Base-by-base conservation (phyloP, 768 basidiomycete genomes). In the Collybia mongolica region DNA sequence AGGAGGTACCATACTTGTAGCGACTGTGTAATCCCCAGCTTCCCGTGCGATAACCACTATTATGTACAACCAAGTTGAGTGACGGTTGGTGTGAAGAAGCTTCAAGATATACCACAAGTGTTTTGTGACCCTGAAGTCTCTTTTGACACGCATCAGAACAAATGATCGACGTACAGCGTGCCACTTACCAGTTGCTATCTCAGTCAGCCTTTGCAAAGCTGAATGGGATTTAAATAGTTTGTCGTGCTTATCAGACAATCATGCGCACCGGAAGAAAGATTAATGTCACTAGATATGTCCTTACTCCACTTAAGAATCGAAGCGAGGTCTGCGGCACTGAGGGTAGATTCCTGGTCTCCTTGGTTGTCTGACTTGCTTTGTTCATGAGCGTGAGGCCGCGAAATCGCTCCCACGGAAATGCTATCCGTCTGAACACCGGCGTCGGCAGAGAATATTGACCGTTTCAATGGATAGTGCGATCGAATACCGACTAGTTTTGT, bases 221-320 rank as follows among this genome's bases (percentile, higher is more conserved):
- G 59, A 43, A 4, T 18, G 24, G 32, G 35, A 1, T 17, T 26
- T 46, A 23, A 55, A 32, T 14, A 40, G 22, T 6, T 11, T 43
- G 40, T 7, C 40, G 11, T 23, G 18, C 19, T n/a, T n/a, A 29
- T 15, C 46, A 32, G n/a, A 24, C 26, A 22, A 29, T 8, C 22
- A 22, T 24, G 55, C 62, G 32, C 55, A 79, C 83, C 81, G 46
- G 84, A 83, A 36, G 79, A 79, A 18, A 88, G 65, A 54, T 86
- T 85, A 37, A 88, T 86, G 62, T 87, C 84, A 32, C 83, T 81
- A 0, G 86, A 85, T 12, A 90, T 86, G 47, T 85, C 82, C 61
- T 86, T 84, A 57, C 83, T 86, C 81, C 84, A 86, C 57, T 82
- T 84, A 26, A 88, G 71, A 44, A 90, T 86, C 0, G 84, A 81